Evolutionary conservation across 768 basidiomycete genomes (phyloP).

Genomic region (Saitozyma sp.): DNA sequence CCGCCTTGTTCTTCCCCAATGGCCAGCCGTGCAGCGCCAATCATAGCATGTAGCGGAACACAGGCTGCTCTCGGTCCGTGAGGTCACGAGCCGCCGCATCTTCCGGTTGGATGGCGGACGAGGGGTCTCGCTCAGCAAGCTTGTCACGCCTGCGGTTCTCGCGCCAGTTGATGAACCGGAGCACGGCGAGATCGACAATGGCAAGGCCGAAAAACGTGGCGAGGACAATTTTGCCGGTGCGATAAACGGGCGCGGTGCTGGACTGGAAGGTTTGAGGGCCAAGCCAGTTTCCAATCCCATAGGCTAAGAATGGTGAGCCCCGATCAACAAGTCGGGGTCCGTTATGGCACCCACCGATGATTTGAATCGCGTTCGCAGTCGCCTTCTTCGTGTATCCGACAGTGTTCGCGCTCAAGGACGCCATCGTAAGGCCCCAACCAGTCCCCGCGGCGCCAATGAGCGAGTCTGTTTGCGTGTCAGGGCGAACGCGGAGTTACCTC

Average conservation of each 20-base stretch:
- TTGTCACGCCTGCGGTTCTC: slow-evolving; percentile 31
- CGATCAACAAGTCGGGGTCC: too few relatives aligned
- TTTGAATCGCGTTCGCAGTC: slow-evolving; percentile 23
- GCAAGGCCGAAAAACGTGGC: slow-evolving; percentile 26
- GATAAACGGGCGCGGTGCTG: slow-evolving; percentile 12
- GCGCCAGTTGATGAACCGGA: slow-evolving; percentile 18
- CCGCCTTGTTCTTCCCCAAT: too few relatives aligned
- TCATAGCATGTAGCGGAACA: slow-evolving; percentile 26
- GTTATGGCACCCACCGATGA: slow-evolving; percentile 14
- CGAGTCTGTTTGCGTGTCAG: neutral
- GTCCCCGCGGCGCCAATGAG: slow-evolving; percentile 22
- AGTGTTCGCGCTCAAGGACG: slow-evolving; percentile 21
- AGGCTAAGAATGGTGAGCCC: neutral
- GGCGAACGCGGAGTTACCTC: neutral
- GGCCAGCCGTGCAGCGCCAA: neutral
- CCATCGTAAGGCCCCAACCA: slow-evolving; percentile 28
- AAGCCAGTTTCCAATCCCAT: slow-evolving; percentile 18
- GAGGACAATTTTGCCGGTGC: slow-evolving; percentile 15
- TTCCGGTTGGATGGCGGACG: slow-evolving; percentile 15
- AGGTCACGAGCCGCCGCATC: slow-evolving; percentile 21
- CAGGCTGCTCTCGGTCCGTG: slow-evolving; percentile 29
- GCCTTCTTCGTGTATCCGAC: slow-evolving; percentile 31
- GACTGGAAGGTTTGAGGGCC: slow-evolving; percentile 20
- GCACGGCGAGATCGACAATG: slow-evolving; percentile 13
- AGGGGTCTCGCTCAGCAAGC: slow-evolving; percentile 5